Evolutionary conservation across 768 basidiomycete species (phyloP), one percentile per base, ranked within the genome.

Genomic region (Chalciporus piperatus): DNA sequence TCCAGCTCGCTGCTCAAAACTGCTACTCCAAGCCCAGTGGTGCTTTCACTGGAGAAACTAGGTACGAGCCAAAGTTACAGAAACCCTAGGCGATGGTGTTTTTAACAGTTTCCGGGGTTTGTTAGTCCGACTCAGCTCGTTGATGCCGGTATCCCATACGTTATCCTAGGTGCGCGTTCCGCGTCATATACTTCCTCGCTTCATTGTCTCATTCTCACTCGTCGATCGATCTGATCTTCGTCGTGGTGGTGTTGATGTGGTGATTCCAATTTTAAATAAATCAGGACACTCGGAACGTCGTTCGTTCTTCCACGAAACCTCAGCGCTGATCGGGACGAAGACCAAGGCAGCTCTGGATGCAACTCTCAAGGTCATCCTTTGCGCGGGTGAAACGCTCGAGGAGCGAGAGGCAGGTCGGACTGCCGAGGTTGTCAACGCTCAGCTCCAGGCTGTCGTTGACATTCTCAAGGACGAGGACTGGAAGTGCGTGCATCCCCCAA

Each of bases 1-100:
- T 95, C 67, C 75, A 87, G 60, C 81, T 98, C 59, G 75, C 92
- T 27, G 95, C 95, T 16, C 95, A 99, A 72, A 98, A 98, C 76
- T 83, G 83, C 66, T 90, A 94, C 76, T 79, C 79, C 68, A 87
- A 93, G 71, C 67, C 79, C 12, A 82, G 81, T 19, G 96, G 96
- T 45, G 96, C 96, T 11, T 99, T 85, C 76, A 98, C 97, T 12
- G 97, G 97, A 52, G 97, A 99, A 74, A 91, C 91, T 75, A 96
- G 94, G 91, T 87, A 14, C 47, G 35, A 76, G 64, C 11, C 38
- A 20, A 35, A 38, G 10, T 39, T 33, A 2, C 12, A 33, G 11
- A 16, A 13, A 33, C 12, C 14, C 14, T 37, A 43, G 55, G 3
- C 33, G 22, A 27, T 22, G 20, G 38, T 47, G 22, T 4, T 10